Evolutionary conservation across 768 basidiomycete genomes (phyloP), one percentile per base, ranked within the genome.

Genomic region (Leccinum broughii): DNA sequence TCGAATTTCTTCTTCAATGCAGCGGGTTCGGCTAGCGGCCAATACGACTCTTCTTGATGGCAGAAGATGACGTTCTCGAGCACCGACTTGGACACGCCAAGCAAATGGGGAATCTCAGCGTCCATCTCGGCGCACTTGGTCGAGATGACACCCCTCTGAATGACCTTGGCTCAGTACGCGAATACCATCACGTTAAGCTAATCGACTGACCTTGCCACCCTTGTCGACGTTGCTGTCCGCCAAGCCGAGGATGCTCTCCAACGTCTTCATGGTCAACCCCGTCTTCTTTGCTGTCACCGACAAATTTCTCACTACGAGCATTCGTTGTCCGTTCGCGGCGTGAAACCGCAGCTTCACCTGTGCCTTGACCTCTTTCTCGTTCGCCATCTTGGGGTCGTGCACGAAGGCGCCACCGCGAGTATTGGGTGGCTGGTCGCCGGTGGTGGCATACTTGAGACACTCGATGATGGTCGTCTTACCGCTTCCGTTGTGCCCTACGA

Each of bases 391-490:
- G 2, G 97, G 97, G 76, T 99, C 97, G 74, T 99, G 97, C 4
- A 99, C 78, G 75, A 98, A 99, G 0, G 97, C 97, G n/a, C 96
- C 97, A 34, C 96, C 96, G 62, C 95, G 93, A 24, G 95, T 93
- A 70, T 96, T 96, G 1, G 97, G 93, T 0, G 97, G 97, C 67
- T 98, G 90, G 74, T 98, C 96, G 30, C 97, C 97, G 0, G 97
- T 99, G 0, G 97, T 97, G 11, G 93, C 94, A 72, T 99, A 99
- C 80, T 98, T 98, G 74, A 99, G 84, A 77, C 96, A 98, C 81
- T 99, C 97, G 75, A 99, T 98, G 71, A 98, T 92, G 1, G 96
- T 99, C 3, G 97, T 99, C 78, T 99, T 99, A 49, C 97, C 97
- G 67, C 92, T 95, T 17, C 97, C 97, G 75, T 99, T 99, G 78